A percentile compares a stretch with the other conserved stretches of the same genome.
Conservation (phyloP, 139 green algal genomes). For the Ettlia oleoabundans region DNA sequence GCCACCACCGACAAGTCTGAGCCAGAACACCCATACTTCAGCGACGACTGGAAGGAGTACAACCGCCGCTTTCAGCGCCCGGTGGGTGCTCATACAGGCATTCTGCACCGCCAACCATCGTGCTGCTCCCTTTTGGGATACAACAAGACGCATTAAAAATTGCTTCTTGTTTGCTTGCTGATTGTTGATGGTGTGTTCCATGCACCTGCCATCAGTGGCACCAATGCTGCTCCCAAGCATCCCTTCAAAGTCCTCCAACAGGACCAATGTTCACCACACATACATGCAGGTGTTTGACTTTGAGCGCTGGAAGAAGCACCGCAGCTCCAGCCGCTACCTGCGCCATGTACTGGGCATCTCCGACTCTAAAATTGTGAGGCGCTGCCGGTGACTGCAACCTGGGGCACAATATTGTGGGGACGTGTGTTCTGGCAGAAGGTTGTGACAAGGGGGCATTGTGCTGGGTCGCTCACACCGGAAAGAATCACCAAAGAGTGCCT, state of each 20-base stretch:
- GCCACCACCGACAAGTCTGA: neutral
- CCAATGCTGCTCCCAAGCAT: too few relatives aligned
- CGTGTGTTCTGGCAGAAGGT: too few relatives aligned
- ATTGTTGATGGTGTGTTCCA: too few relatives aligned
- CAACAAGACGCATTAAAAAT: too few relatives aligned
- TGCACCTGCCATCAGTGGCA: too few relatives aligned
- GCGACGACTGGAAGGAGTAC: neutral
- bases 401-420: too few relatives aligned
- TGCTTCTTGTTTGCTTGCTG: neutral
- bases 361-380: constrained; percentile 25
- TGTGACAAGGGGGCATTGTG: too few relatives aligned
- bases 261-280: neutral
- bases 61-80: neutral
- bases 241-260: too few relatives aligned
- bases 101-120: too few relatives aligned
- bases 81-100: neutral
- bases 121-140: too few relatives aligned
- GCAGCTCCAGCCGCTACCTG: constrained; percentile 28
- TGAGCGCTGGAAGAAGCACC: constrained; percentile 28
- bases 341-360: constrained; percentile 19
- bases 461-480: too few relatives aligned
- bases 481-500: neutral
- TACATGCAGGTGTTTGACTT: constrained; percentile 32
- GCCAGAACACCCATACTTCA: neutral
- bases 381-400: too few relatives aligned